These are phyloP conservation scores for Geoglossum glabrum DNA, from an alignment of 495 filamentous ascomycete genomes.

Conservation along the genomic window DNA sequence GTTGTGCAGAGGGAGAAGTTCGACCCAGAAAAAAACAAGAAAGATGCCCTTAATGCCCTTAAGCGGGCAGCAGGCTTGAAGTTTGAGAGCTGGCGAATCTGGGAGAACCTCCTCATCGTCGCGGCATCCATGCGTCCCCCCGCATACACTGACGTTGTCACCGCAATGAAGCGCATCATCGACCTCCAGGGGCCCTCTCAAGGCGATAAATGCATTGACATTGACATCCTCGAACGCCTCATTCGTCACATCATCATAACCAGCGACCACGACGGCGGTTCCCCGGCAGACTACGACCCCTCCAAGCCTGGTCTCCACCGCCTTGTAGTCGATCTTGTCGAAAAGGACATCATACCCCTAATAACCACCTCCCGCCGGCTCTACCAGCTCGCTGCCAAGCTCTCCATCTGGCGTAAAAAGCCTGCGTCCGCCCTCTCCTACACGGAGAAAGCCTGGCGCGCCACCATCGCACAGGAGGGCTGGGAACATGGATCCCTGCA, in stretches of 20 bases:
- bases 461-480: slow-evolving; percentile 25
- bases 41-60: slow-evolving; percentile 61
- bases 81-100: slow-evolving; percentile 69
- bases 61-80: slow-evolving; percentile 67
- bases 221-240: slow-evolving; percentile 46
- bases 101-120: slow-evolving; percentile 85
- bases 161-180: slow-evolving; percentile 51
- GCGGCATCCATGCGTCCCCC: slow-evolving; percentile 56
- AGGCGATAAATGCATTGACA: slow-evolving; percentile 63
- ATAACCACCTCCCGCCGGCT: slow-evolving; percentile 61
- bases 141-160: slow-evolving; percentile 49
- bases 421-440: slow-evolving; percentile 55
- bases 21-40: slow-evolving; percentile 39
- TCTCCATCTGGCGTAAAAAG: slow-evolving; percentile 48
- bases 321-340: slow-evolving; percentile 49
- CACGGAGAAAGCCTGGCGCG: slow-evolving; percentile 77
- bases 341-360: slow-evolving; percentile 50
- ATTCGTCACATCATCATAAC: slow-evolving; percentile 43
- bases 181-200: slow-evolving; percentile 44
- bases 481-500: slow-evolving; percentile 17
- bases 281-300: slow-evolving; percentile 6
- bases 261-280: slow-evolving; percentile 1
- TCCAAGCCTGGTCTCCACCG: slow-evolving; percentile 20
- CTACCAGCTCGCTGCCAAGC: slow-evolving; percentile 50
- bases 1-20: slow-evolving; percentile 5